Evolutionary conservation across 495 filamentous ascomycete genomes (phyloP).

Genomic region (Endocarpon pusillum): DNA sequence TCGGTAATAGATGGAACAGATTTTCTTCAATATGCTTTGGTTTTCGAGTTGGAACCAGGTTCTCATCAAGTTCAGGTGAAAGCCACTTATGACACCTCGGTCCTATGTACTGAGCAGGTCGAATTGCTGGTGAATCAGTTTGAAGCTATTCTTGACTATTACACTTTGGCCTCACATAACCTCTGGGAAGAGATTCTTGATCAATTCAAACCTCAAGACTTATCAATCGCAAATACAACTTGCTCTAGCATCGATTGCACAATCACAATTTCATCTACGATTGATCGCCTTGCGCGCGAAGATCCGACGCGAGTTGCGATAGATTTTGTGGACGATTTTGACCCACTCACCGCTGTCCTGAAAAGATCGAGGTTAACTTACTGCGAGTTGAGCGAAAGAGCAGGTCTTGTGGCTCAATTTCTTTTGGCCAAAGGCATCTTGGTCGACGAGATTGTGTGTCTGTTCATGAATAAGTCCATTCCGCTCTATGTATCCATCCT

Average conservation of each 20-base stretch:
- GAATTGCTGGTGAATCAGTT: conserved; percentile 40
- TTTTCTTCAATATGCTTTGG: conserved; percentile 52
- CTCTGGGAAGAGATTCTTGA: conserved; percentile 18
- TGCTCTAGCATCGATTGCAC: no score
- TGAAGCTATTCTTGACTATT: conserved; percentile 26
- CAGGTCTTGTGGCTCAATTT: conserved; percentile 46
- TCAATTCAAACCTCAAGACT: conserved; percentile 16
- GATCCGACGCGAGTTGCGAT: conserved; percentile 39
- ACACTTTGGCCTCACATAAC: conserved; percentile 24
- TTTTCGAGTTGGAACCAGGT: conserved; percentile 52
- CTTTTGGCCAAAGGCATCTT: conserved; percentile 28
- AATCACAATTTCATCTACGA: conserved; percentile 32
- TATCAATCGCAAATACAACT: conserved; percentile 39
- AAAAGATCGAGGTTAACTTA: conserved; percentile 37
- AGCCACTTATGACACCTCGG: conserved; percentile 32
- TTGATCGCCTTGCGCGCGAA: conserved; percentile 33
- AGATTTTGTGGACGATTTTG: conserved; percentile 34
- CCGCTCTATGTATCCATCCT: conserved; percentile 53
- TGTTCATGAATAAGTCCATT: conserved; percentile 54
- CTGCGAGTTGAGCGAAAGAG: conserved; percentile 36
- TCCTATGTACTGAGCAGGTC: conserved; percentile 32
- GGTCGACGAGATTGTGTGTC: conserved; percentile 38
- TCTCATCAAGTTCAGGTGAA: conserved; percentile 21
- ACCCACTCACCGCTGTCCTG: conserved; percentile 7
- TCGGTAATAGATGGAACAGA: conserved; percentile 38